phyloP scores from a whole-genome alignment of 495 filamentous ascomycete genomes.

The Talaromyces adpressus region DNA sequence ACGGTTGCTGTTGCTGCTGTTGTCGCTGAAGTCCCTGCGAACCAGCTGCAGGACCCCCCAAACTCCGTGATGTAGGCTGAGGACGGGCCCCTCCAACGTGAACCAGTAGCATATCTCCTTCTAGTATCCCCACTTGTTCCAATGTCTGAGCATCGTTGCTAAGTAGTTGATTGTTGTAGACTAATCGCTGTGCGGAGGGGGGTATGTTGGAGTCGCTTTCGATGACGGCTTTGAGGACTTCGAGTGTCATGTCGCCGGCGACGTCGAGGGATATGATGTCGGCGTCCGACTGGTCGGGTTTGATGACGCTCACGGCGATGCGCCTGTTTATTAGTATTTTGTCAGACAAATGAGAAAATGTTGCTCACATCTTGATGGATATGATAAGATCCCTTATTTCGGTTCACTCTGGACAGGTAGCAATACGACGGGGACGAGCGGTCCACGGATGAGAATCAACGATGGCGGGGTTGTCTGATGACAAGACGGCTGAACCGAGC shows the following conservation, averaged over 20 bases:
- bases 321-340: constrained; percentile 41
- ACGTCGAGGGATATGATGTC: constrained; percentile 83
- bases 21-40: constrained; percentile 16
- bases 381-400: background rate
- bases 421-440: background rate
- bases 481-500: background rate
- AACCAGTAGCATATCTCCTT: constrained; percentile 89
- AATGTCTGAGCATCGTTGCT: constrained; percentile 70
- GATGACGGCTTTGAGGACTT: constrained; percentile 80
- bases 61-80: constrained; percentile 29
- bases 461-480: background rate
- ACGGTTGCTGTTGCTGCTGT: constrained; percentile 29
- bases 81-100: constrained; percentile 48
- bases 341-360: background rate
- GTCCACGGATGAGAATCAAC: background rate
- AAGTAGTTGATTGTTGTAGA: constrained; percentile 83
- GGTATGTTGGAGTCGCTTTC: constrained; percentile 53
- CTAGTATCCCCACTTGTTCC: constrained; percentile 69
- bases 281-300: constrained; percentile 62
- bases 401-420: background rate
- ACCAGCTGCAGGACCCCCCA: constrained; percentile 20
- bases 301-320: constrained; percentile 80
- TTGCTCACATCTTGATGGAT: constrained; percentile 5
- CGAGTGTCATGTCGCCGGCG: constrained; percentile 73
- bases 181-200: constrained; percentile 49